A percentile compares a stretch with the other conserved stretches of the same genome.
Evolutionary conservation across 2,329 filamentous ascomycete genomes (phyloP).

Genomic region (Aphanocladium album): DNA sequence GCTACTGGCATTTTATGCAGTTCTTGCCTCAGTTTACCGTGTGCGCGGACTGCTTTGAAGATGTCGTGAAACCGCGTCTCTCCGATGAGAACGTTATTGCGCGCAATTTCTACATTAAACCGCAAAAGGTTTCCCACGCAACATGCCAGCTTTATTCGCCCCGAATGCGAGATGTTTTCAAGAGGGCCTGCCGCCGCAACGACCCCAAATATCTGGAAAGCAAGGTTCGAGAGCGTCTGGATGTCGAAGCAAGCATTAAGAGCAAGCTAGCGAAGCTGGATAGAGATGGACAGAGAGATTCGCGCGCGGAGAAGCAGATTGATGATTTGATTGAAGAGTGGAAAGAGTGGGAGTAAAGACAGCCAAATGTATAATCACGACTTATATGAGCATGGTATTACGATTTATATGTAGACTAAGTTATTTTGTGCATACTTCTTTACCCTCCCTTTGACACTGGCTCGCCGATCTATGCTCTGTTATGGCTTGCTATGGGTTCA

Average conservation of each 20-base stretch:
- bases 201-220: constrained; percentile 60
- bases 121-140: constrained; percentile 49
- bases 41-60: constrained; percentile 81
- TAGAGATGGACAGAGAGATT: constrained; percentile 27
- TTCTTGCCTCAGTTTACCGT: constrained; percentile 73
- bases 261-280: constrained; percentile 45
- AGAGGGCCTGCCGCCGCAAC: constrained; percentile 57
- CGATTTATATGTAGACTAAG: neutral
- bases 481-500: too few relatives aligned
- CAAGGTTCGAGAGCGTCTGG: constrained; percentile 54
- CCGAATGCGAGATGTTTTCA: constrained; percentile 72
- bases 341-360: constrained; percentile 49
- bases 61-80: constrained; percentile 67
- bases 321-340: constrained; percentile 51
- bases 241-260: constrained; percentile 55
- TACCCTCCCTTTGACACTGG: too few relatives aligned
- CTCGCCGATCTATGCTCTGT: too few relatives aligned
- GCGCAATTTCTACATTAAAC: constrained; percentile 58
- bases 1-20: constrained; percentile 73
- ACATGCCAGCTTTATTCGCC: constrained; percentile 77
- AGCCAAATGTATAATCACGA: neutral
- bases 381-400: neutral
- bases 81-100: constrained; percentile 51
- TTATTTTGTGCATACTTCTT: neutral
- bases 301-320: constrained; percentile 38